phyloP scores from a whole-genome alignment of 2,329 filamentous ascomycete genomes.

The Clarireedia paspali region DNA sequence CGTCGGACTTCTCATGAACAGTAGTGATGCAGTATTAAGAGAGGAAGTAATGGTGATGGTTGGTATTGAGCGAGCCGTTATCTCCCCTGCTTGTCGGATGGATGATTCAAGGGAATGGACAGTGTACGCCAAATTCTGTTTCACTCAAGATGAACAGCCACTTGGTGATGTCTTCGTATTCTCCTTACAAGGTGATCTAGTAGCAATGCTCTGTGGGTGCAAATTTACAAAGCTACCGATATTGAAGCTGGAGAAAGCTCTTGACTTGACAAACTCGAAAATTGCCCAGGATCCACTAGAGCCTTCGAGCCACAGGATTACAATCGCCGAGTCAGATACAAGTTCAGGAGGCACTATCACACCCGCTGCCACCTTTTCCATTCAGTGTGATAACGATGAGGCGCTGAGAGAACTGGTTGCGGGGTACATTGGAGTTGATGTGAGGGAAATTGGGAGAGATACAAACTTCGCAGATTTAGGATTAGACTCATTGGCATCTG shows the following conservation, averaged over 20 bases:
- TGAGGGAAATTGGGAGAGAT: slow-evolving; percentile 14
- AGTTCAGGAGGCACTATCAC: neutral
- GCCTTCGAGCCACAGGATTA: neutral
- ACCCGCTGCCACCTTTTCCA: neutral
- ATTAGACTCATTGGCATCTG: slow-evolving; percentile 32
- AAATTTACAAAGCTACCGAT: neutral
- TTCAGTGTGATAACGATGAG: neutral
- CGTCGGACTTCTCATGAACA: slow-evolving; percentile 22
- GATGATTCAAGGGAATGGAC: neutral
- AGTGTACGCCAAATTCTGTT: slow-evolving; percentile 3
- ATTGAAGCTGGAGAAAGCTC: neutral
- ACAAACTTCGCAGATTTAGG: slow-evolving; percentile 29
- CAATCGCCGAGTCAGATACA: neutral
- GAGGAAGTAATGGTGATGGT: neutral
- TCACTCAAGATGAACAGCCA: neutral
- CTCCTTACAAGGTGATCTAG: neutral
- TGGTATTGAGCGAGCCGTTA: neutral
- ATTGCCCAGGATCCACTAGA: neutral
- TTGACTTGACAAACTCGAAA: neutral
- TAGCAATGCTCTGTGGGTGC: neutral
- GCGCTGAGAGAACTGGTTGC: neutral
- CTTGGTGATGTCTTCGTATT: slow-evolving; percentile 8
- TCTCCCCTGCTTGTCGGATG: neutral
- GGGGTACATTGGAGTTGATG: slow-evolving; percentile 3
- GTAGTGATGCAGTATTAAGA: neutral